Conservation (phyloP, 768 basidiomycete genomes). For the Panellus pusillus region DNA sequence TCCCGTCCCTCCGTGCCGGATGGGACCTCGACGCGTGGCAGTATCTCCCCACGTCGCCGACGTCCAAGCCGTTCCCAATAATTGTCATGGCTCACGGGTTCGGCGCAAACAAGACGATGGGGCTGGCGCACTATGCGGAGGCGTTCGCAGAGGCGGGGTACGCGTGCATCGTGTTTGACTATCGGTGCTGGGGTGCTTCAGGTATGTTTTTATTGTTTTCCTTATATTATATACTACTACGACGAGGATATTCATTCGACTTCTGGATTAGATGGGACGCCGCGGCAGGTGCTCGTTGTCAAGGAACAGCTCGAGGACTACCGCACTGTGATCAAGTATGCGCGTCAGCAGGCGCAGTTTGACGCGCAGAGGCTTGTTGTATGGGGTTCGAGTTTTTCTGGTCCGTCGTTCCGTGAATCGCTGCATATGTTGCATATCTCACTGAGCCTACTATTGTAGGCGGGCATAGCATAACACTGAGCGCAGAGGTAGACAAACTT, state of each 20-base stretch:
- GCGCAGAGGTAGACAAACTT: conserved; percentile 26
- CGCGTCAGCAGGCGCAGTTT: conserved; percentile 29
- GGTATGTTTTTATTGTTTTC: conserved; percentile 20
- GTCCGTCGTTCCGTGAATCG: not conserved
- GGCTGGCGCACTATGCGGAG: conserved; percentile 31
- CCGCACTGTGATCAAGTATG: conserved; percentile 34
- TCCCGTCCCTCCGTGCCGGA: conserved; percentile 29
- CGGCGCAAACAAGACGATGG: conserved; percentile 32
- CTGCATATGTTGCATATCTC: not conserved
- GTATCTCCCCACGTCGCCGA: conserved; percentile 26
- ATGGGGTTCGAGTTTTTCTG: conserved; percentile 31
- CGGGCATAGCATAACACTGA: conserved; percentile 31
- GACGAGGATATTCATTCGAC: not conserved
- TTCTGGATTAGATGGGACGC: conserved; percentile 30
- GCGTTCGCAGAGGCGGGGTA: conserved; percentile 31
- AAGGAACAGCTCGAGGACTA: conserved; percentile 39
- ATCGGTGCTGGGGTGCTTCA: conserved; percentile 38
- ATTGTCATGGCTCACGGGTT: conserved; percentile 38
- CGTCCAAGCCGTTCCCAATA: conserved; percentile 22
- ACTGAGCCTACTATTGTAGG: conserved; percentile 17
- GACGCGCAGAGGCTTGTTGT: conserved; percentile 32
- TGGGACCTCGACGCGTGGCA: conserved; percentile 39
- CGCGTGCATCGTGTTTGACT: conserved; percentile 37
- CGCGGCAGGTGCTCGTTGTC: conserved; percentile 28
- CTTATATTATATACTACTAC: too few relatives aligned